Conservation (phyloP, 805 yeast species). For the Dipodascus geniculatus region DNA sequence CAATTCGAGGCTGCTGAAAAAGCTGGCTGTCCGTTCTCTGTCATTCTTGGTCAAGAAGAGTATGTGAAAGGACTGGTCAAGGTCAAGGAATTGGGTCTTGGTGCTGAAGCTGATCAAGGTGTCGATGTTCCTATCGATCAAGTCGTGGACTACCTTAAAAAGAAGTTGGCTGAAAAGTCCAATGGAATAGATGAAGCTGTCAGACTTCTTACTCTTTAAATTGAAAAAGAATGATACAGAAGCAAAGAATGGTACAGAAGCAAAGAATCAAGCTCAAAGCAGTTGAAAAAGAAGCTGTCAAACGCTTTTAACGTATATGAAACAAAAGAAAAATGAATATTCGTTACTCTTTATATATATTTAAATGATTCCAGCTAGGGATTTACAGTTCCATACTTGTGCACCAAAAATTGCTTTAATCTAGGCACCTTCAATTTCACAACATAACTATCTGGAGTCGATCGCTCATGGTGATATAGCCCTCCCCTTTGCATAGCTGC, state of each 20-base stretch:
- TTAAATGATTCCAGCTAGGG: not conserved
- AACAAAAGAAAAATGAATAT: no score
- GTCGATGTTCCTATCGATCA: conserved; percentile 55
- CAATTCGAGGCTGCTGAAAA: conserved; percentile 98
- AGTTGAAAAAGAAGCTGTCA: no score
- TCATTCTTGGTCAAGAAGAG: conserved; percentile 93
- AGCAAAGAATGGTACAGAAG: no score
- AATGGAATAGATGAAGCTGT: conserved; percentile 1
- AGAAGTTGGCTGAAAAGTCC: conserved; percentile 30
- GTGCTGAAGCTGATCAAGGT: conserved; percentile 80
- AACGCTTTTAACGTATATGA: no score
- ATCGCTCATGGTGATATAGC: not conserved
- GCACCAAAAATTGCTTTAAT: conserved; percentile 6
- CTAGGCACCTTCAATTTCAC: conserved; percentile 13
- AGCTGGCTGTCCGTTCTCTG: conserved; percentile 80
- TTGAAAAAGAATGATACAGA: not conserved
- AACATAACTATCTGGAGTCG: conserved; percentile 5
- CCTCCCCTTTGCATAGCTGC: not conserved
- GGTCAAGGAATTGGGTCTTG: conserved; percentile 82
- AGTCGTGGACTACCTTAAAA: conserved; percentile 41
- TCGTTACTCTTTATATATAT: no score
- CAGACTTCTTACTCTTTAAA: not conserved
- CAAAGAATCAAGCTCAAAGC: no score
- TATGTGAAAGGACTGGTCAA: conserved; percentile 68
- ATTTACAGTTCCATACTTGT: not conserved